Conservation (phyloP, 768 basidiomycete genomes). For the Sistotremastrum suecicum region DNA sequence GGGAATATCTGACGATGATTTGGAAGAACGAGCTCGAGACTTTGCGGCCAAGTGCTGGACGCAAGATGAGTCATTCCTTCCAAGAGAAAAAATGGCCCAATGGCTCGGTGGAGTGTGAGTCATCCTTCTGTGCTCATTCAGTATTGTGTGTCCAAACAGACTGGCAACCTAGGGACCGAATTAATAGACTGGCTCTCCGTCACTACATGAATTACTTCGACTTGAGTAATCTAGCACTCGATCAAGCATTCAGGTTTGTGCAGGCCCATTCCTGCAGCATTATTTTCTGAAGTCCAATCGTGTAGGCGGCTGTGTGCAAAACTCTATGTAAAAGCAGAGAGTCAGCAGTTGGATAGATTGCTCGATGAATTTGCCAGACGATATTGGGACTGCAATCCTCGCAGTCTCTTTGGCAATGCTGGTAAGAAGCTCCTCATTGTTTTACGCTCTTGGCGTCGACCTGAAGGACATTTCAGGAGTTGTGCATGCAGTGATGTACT, state of each 20-base stretch:
- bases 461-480: constrained; percentile 39
- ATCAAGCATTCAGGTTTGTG: constrained; percentile 73
- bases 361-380: constrained; percentile 81
- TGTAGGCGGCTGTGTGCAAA: constrained; percentile 76
- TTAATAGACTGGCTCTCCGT: constrained; percentile 63
- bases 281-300: not conserved
- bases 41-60: constrained; percentile 70
- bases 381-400: constrained; percentile 86
- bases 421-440: constrained; percentile 34
- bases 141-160: constrained; percentile 1
- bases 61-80: constrained; percentile 73
- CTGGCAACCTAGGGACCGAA: constrained; percentile 35
- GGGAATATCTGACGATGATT: constrained; percentile 21
- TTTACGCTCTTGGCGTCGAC: not conserved
- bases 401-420: constrained; percentile 65
- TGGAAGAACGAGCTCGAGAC: constrained; percentile 52
- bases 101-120: constrained; percentile 91
- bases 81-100: constrained; percentile 88
- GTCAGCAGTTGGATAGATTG: constrained; percentile 95
- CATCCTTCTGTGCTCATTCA: constrained; percentile 1
- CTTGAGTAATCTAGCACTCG: constrained; percentile 68
- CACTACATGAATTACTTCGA: constrained; percentile 86
- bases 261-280: not conserved
- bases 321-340: constrained; percentile 88
- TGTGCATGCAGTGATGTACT: constrained; percentile 91